These are phyloP conservation scores for Tulasnella sp. DNA, from an alignment of 768 basidiomycete species.

Conservation along the genomic window DNA sequence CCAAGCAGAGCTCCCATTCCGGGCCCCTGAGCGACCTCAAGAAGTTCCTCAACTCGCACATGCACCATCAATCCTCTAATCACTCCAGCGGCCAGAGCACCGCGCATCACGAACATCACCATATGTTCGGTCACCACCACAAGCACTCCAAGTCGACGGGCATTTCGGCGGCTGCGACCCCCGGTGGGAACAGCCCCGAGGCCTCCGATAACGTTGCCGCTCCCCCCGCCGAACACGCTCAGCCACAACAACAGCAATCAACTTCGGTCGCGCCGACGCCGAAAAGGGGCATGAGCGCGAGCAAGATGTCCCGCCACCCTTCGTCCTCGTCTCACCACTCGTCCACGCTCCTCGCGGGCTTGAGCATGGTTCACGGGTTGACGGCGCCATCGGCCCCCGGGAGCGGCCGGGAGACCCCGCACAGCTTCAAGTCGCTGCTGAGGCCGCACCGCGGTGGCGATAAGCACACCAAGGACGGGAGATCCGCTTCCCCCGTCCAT, in stretches of 20 bases:
- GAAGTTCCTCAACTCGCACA: slow-evolving; percentile 88
- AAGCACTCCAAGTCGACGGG: neutral
- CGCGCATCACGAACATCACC: neutral
- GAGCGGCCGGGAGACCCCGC: slow-evolving; percentile 7
- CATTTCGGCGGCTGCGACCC: neutral
- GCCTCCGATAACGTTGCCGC: neutral
- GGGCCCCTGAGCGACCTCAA: slow-evolving; percentile 87
- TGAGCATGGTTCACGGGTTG: slow-evolving; percentile 3
- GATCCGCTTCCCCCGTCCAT: slow-evolving; percentile 8
- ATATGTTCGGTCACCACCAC: neutral
- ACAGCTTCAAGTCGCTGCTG: slow-evolving; percentile 3
- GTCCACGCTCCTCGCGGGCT: slow-evolving; percentile 1
- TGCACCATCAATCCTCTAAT: slow-evolving; percentile 40
- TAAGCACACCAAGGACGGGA: neutral
- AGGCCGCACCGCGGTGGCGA: slow-evolving; percentile 3
- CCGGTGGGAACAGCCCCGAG: neutral
- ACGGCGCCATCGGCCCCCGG: neutral
- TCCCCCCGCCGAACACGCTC: neutral
- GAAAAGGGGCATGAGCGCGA: neutral
- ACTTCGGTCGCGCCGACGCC: neutral
- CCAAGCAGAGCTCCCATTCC: slow-evolving; percentile 30
- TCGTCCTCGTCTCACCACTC: neutral
- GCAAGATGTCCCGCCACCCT: neutral
- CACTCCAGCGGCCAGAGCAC: slow-evolving; percentile 13
- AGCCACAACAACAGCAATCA: neutral